phyloP scores from a whole-genome alignment of 2,329 filamentous ascomycete genomes.

The Claviceps digitariae region DNA sequence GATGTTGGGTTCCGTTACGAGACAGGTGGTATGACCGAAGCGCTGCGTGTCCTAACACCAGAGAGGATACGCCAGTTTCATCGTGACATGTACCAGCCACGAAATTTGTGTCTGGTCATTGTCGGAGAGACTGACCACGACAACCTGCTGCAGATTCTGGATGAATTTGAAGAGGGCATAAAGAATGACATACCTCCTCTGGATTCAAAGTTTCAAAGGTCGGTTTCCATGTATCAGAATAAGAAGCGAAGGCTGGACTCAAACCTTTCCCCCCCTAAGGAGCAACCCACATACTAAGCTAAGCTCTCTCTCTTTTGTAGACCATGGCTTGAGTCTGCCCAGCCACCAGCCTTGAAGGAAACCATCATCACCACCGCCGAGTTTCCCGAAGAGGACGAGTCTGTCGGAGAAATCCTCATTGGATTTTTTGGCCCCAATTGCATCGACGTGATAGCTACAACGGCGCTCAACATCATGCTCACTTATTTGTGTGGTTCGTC shows the following conservation, averaged over 20 bases:
- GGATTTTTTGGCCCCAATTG: slow-evolving; percentile 79
- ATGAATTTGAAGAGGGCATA: slow-evolving; percentile 80
- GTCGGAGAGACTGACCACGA: slow-evolving; percentile 83
- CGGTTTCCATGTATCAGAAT: slow-evolving; percentile 3
- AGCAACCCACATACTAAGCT: not conserved
- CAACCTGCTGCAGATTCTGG: slow-evolving; percentile 66
- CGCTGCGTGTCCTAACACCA: slow-evolving; percentile 70
- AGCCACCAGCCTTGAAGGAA: slow-evolving; percentile 57
- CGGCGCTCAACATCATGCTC: slow-evolving; percentile 66
- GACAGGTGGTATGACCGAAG: slow-evolving; percentile 95
- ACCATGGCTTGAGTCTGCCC: slow-evolving; percentile 83
- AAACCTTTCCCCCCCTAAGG: too few species aligned
- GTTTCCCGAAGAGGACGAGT: slow-evolving; percentile 95
- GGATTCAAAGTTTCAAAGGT: slow-evolving; percentile 61
- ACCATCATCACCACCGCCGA: slow-evolving; percentile 67
- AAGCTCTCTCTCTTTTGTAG: slow-evolving; percentile 12
- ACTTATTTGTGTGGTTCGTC: slow-evolving; percentile 88
- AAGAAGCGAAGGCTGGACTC: not conserved
- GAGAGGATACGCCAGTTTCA: slow-evolving; percentile 93
- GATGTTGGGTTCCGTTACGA: slow-evolving; percentile 91
- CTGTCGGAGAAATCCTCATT: slow-evolving; percentile 74
- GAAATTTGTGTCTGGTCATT: slow-evolving; percentile 81
- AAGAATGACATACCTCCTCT: slow-evolving; percentile 65
- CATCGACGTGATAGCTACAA: slow-evolving; percentile 51
- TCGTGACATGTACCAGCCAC: slow-evolving; percentile 93